A percentile compares a stretch with the other conserved stretches of the same genome.
Evolutionary conservation across 2,329 filamentous ascomycete genomes (phyloP).

Genomic region (Truncatella angustata): DNA sequence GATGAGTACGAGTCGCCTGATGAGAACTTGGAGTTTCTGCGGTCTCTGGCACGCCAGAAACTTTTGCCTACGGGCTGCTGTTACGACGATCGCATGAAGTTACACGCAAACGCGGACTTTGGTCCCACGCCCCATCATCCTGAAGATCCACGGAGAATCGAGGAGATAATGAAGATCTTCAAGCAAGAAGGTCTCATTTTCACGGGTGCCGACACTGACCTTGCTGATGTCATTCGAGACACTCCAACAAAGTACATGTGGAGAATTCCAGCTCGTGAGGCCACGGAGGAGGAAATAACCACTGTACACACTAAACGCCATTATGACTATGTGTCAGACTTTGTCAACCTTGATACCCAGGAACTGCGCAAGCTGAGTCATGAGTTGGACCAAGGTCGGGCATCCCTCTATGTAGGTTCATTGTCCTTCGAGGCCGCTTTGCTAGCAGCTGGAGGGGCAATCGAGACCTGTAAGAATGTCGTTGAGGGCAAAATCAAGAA

Average conservation of each 20-base stretch:
- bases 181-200: slow-evolving; percentile 77
- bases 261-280: slow-evolving; percentile 76
- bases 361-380: slow-evolving; percentile 68
- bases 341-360: slow-evolving; percentile 53
- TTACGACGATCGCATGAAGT: slow-evolving; percentile 94
- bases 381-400: slow-evolving; percentile 60
- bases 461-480: slow-evolving; percentile 94
- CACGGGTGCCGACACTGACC: slow-evolving; percentile 53
- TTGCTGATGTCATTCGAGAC: slow-evolving; percentile 49
- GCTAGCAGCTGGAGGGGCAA: slow-evolving; percentile 86
- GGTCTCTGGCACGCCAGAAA: slow-evolving; percentile 40
- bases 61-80: slow-evolving; percentile 72
- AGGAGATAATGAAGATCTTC: slow-evolving; percentile 88
- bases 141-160: slow-evolving; percentile 89
- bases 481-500: slow-evolving; percentile 84
- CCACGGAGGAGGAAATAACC: slow-evolving; percentile 76
- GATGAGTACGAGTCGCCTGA: slow-evolving; percentile 27
- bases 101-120: slow-evolving; percentile 83
- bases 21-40: slow-evolving; percentile 35
- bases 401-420: slow-evolving; percentile 80
- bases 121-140: slow-evolving; percentile 78
- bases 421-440: slow-evolving; percentile 79
- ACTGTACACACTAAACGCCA: slow-evolving; percentile 77
- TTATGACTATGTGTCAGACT: slow-evolving; percentile 70
- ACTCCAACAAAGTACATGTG: slow-evolving; percentile 64